Conservation (phyloP, 257 asterid species). For the Jacaranda mimosifolia region DNA sequence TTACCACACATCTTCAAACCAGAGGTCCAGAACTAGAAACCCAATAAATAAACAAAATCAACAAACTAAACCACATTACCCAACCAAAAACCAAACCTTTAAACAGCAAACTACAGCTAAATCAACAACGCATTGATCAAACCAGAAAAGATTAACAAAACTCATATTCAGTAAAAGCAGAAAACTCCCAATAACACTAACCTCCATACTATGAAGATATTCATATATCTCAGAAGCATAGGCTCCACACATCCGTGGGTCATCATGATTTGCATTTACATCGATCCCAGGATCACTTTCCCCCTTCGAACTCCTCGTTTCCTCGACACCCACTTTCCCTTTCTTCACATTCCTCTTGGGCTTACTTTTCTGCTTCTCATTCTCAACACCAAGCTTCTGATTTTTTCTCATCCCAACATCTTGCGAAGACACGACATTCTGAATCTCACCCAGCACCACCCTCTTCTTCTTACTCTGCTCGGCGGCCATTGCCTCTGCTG, state of each 20-base stretch:
- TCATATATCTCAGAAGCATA: conserved; percentile 83
- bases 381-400: conserved; percentile 27
- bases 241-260: conserved; percentile 79
- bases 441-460: conserved; percentile 86
- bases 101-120: not conserved
- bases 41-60: not conserved
- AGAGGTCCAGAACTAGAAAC: not conserved
- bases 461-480: conserved; percentile 62
- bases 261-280: conserved; percentile 47
- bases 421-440: conserved; percentile 46
- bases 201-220: conserved; percentile 90
- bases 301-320: conserved; percentile 29
- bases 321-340: conserved; percentile 37
- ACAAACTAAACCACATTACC: not conserved
- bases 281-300: conserved; percentile 44
- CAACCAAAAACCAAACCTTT: conserved; percentile 8
- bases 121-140: not conserved
- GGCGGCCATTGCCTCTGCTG: conserved; percentile 48
- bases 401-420: conserved; percentile 22
- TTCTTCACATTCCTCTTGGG: conserved; percentile 45
- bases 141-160: not conserved
- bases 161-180: not conserved
- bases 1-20: not conserved
- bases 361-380: conserved; percentile 37
- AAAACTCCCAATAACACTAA: conserved; percentile 30